phyloP scores from a whole-genome alignment of 108 stramenopile genomes.

The Discostella stelligeroides region DNA sequence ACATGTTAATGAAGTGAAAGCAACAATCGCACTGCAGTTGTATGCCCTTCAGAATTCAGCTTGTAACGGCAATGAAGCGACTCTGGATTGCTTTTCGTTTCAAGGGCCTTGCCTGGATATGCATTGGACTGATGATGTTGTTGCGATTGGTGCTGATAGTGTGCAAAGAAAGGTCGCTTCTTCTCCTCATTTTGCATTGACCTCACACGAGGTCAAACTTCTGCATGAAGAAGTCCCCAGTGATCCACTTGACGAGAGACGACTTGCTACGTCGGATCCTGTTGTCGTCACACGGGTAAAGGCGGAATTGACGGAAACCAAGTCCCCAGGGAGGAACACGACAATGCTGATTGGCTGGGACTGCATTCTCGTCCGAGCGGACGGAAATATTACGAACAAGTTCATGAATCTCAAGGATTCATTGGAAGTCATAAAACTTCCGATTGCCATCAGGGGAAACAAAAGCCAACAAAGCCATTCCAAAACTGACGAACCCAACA shows the following conservation, averaged over 20 bases:
- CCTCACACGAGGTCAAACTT: slow-evolving; percentile 3
- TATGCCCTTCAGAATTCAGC: slow-evolving; percentile 12
- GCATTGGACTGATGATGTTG: neutral
- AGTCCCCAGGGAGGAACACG: neutral
- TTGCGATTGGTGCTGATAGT: slow-evolving; percentile 3
- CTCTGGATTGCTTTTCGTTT: slow-evolving; percentile 24
- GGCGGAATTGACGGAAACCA: slow-evolving; percentile 12
- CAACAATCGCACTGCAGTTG: slow-evolving; percentile 21
- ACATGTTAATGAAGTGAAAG: slow-evolving; percentile 27
- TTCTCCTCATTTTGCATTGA: neutral
- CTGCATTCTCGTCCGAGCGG: slow-evolving; percentile 16
- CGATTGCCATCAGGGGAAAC: slow-evolving; percentile 4
- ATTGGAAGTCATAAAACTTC: slow-evolving; percentile 4
- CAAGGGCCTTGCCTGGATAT: slow-evolving; percentile 7
- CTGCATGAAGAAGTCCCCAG: slow-evolving; percentile 8
- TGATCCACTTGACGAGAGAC: slow-evolving; percentile 10
- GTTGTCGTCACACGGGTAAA: slow-evolving; percentile 21
- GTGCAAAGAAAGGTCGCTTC: neutral
- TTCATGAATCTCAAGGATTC: slow-evolving; percentile 4
- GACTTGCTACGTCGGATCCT: slow-evolving; percentile 13
- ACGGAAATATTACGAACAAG: slow-evolving; percentile 6
- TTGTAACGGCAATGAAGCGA: neutral
- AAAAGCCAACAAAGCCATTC: slow-evolving; percentile 14
- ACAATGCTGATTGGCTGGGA: neutral
- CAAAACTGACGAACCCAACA: neutral